Base-by-base conservation (phyloP, 176 grass and related monocot species). In the Lolium perenne region DNA sequence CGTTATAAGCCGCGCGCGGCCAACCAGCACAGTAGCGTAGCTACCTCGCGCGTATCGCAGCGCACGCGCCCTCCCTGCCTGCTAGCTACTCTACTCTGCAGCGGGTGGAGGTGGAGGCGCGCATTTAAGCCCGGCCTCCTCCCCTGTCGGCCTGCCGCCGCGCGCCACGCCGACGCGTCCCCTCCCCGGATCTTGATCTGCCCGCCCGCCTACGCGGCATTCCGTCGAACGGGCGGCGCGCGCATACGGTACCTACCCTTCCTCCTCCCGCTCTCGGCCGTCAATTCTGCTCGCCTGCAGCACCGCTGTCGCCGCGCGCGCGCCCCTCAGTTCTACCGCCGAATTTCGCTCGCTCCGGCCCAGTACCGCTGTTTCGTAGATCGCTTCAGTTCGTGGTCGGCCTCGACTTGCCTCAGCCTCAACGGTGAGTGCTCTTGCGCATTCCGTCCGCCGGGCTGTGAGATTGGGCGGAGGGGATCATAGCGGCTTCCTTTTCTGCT, bases 141-240 rank as follows among this genome's bases (percentile, higher is more conserved):
- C 1, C n/a, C 10, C 18, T 45, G 40, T 8, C 46, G 17, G 10
- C 26, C 61, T 35, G 8, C 18, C 58, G 10, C 38, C 35, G 58
- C 10, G 32, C 32, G 32, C 32, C 1, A 35, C 57, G 9, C 8
- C 15, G 0, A 20, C 29, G 6, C 48, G n/a, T 4, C 6, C 10
- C 46, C 73, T 78, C 9, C 57, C 71, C 73, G 82, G 86, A 91
- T 85, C 90, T 81, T 82, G 71, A 85, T 78, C 82, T 81, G 82
- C 12, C 25, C 40, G 26, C 66, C 71, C 5, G 21, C 46, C 76
- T 13, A 35, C 57, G 17, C 22, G 17, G 80, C 75, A 83, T 83
- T 79, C 75, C 60, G 85, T 66, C 55, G 65, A 83, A 48, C 80
- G 47, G 32, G 32, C 29, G 45, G 18, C 47, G 0, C 29, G 63